Percentiles rank a stretch among this genome's conserved stretches.
These are phyloP conservation scores for Neospermospora avenae DNA, from an alignment of 2,329 filamentous ascomycete species.

Conservation along the genomic window DNA sequence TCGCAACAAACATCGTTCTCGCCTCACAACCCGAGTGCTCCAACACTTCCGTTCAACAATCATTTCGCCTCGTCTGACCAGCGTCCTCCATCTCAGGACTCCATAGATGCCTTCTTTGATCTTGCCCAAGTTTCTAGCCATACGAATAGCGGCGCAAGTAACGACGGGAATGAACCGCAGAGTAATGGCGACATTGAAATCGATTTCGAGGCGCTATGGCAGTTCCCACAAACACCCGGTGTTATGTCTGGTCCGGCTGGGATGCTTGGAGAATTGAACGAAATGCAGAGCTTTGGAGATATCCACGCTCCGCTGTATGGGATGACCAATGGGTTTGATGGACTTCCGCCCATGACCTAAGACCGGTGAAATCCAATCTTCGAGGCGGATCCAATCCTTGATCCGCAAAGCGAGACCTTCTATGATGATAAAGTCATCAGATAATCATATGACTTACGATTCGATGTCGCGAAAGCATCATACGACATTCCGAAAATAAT, in stretches of 20 bases:
- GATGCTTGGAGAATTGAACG: not conserved
- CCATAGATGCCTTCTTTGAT: constrained; percentile 19
- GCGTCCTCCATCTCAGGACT: not conserved
- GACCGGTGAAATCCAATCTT: too few relatives aligned
- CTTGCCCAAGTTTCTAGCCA: constrained; percentile 12
- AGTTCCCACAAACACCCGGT: constrained; percentile 14
- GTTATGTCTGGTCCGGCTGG: constrained; percentile 3
- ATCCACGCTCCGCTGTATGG: constrained; percentile 21
- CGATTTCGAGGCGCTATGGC: constrained; percentile 27
- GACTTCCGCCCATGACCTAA: too few relatives aligned
- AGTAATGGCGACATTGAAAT: constrained; percentile 27
- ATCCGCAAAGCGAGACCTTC: too few relatives aligned
- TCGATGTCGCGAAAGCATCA: too few relatives aligned
- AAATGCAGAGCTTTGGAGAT: constrained; percentile 17
- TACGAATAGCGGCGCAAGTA: constrained; percentile 6
- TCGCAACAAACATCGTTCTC: not conserved
- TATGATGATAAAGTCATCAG: too few relatives aligned
- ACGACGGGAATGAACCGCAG: constrained; percentile 17
- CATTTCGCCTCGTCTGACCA: not conserved
- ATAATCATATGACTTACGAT: too few relatives aligned
- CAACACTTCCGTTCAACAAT: not conserved
- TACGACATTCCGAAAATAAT: too few relatives aligned
- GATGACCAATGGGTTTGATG: not conserved
- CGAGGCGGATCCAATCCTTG: too few relatives aligned
- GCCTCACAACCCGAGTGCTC: not conserved